These are phyloP conservation scores for Cylindrodendrum hubeiense DNA, from an alignment of 2,329 filamentous ascomycete genomes.

Conservation along the genomic window DNA sequence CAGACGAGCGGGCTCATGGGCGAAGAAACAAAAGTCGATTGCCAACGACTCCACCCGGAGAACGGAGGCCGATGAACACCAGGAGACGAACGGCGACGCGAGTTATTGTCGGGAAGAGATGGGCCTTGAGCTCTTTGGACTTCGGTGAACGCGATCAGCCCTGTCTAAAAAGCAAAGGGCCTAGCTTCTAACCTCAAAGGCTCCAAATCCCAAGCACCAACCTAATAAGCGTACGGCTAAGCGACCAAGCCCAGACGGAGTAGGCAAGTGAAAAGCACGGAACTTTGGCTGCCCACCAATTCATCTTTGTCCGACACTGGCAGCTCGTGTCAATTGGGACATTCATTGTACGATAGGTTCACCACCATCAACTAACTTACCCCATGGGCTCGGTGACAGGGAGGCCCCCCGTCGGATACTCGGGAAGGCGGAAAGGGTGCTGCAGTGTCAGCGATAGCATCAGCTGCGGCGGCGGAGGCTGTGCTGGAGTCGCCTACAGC, in stretches of 20 bases:
- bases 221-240: not conserved
- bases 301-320: slow-evolving; percentile 13
- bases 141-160: slow-evolving; percentile 26
- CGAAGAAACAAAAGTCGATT: slow-evolving; percentile 24
- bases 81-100: slow-evolving; percentile 14
- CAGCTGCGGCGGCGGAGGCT: slow-evolving; percentile 42
- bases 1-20: slow-evolving; percentile 20
- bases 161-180: slow-evolving; percentile 32
- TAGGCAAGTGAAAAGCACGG: not conserved
- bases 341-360: slow-evolving; percentile 6
- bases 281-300: not conserved
- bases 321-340: slow-evolving; percentile 1
- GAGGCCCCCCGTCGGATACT: slow-evolving; percentile 34
- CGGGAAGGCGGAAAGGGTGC: slow-evolving; percentile 33
- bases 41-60: slow-evolving; percentile 30
- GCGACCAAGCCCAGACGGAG: not conserved
- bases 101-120: slow-evolving; percentile 4
- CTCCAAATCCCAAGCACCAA: slow-evolving; percentile 3
- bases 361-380: not conserved
- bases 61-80: slow-evolving; percentile 15
- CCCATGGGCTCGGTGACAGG: slow-evolving; percentile 29
- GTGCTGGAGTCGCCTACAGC: slow-evolving; percentile 33
- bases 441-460: slow-evolving; percentile 42
- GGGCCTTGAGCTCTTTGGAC: slow-evolving; percentile 18
- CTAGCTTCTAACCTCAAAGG: slow-evolving; percentile 34